phyloP scores from a whole-genome alignment of 1,139 yeast genomes.

The Sugiyamaella neomexicana region DNA sequence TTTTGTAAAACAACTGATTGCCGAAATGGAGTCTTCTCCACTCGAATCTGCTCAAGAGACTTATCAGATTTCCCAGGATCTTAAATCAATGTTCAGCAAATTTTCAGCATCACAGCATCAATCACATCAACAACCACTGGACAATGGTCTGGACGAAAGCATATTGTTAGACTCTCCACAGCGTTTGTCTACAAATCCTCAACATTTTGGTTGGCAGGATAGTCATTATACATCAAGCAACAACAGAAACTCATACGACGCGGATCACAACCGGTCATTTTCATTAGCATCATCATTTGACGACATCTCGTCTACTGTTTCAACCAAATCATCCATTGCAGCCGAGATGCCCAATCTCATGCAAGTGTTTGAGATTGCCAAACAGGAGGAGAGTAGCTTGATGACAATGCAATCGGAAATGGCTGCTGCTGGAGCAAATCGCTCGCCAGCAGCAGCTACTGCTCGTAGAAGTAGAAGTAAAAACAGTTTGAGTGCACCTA shows the following conservation, averaged over 20 bases:
- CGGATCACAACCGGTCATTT: constrained; percentile 9
- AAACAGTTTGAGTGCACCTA: not conserved
- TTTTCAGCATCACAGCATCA: constrained; percentile 27
- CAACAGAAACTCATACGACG: not conserved
- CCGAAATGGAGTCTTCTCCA: constrained; percentile 39
- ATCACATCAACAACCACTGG: constrained; percentile 9
- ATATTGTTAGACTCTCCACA: constrained; percentile 6
- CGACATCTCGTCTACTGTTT: constrained; percentile 19
- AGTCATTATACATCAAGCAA: constrained; percentile 6
- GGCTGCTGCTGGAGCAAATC: not conserved
- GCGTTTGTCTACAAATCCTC: constrained; percentile 9
- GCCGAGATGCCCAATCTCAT: constrained; percentile 36
- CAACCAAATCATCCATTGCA: constrained; percentile 30
- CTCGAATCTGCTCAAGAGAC: constrained; percentile 40
- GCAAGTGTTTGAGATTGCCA: constrained; percentile 35
- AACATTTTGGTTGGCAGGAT: constrained; percentile 15
- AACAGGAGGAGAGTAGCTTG: constrained; percentile 23
- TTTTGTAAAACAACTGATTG: constrained; percentile 38
- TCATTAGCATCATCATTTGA: constrained; percentile 25
- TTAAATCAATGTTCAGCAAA: constrained; percentile 39
- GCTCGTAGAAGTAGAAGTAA: constrained; percentile 12
- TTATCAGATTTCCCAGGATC: constrained; percentile 40
- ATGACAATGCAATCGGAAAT: not conserved
- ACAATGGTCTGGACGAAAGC: constrained; percentile 9
- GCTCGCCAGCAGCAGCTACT: not conserved